Evolutionary conservation across 2,329 filamentous ascomycete species (phyloP).

Genomic region (Rhexocercosporidium sp.): DNA sequence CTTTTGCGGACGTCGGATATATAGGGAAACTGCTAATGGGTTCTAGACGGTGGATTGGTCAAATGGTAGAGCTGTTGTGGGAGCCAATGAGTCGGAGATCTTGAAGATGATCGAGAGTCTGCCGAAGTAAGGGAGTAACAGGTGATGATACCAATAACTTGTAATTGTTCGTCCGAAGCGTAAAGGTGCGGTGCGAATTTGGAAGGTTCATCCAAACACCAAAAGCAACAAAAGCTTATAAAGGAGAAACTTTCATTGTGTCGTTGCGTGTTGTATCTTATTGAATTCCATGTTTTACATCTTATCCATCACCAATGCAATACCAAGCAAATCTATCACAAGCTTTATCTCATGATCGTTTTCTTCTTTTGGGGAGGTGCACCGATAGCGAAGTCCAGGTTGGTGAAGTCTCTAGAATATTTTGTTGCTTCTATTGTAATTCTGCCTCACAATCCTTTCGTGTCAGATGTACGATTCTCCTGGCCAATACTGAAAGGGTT

Average conservation of each 20-base stretch:
- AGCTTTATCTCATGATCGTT: too few species aligned
- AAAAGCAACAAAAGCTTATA: background rate
- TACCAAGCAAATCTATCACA: too few species aligned
- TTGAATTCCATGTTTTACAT: background rate
- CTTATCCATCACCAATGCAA: background rate
- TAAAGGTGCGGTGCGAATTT: constrained; percentile 4
- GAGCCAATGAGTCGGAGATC: constrained; percentile 87
- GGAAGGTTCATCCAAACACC: background rate
- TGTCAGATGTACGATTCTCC: too few species aligned
- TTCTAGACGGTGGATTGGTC: constrained; percentile 84
- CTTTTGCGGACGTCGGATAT: background rate
- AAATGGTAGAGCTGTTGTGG: constrained; percentile 79
- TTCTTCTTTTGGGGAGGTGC: too few species aligned
- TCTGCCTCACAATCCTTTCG: too few species aligned
- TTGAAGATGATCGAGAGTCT: constrained; percentile 75
- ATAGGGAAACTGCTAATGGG: constrained; percentile 34
- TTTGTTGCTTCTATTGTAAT: too few species aligned
- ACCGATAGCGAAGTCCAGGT: too few species aligned
- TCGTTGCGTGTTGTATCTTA: background rate
- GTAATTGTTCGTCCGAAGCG: constrained; percentile 9
- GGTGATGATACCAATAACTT: constrained; percentile 18
- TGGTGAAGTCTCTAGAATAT: too few species aligned
- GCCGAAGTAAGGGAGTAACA: constrained; percentile 41
- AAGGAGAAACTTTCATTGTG: background rate
- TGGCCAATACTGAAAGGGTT: too few species aligned